Percentiles rank a stretch among this genome's conserved stretches.
These are phyloP conservation scores for Diaporthe ilicicola DNA, from an alignment of 2,329 filamentous ascomycete species.

Conservation along the genomic window DNA sequence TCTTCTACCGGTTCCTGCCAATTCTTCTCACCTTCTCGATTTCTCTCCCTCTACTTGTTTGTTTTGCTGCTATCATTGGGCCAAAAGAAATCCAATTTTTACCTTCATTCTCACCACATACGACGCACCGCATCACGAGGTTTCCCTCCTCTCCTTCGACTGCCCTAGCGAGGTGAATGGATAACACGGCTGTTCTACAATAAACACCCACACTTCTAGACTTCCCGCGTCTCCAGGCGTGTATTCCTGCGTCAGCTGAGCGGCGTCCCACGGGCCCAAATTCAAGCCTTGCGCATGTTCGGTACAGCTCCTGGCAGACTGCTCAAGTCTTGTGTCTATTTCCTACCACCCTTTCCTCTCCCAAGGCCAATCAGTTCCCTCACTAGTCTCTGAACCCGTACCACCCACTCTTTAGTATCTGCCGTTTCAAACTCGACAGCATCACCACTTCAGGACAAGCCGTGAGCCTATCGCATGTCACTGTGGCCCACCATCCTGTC, in stretches of 20 bases:
- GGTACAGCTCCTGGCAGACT: too few species aligned
- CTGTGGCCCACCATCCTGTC: neutral
- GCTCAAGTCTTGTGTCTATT: too few species aligned
- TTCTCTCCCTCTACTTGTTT: neutral
- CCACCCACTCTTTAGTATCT: neutral
- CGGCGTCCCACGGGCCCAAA: neutral
- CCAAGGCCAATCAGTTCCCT: too few species aligned
- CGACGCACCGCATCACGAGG: too few species aligned
- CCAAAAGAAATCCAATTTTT: neutral
- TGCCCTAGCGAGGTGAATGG: neutral
- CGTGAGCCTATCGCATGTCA: constrained; percentile 11
- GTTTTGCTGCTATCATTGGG: neutral
- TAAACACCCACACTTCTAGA: neutral
- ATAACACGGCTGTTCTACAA: too few species aligned
- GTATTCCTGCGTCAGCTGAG: neutral
- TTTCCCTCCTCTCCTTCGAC: too few species aligned
- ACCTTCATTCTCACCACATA: too few species aligned
- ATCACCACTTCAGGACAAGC: neutral
- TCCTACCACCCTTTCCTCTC: neutral
- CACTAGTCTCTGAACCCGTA: neutral
- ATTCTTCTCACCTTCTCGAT: neutral
- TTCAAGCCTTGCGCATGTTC: too few species aligned
- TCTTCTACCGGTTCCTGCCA: too few species aligned
- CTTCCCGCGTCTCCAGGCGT: neutral
- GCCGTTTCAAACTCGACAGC: neutral